Evolutionary conservation across 306 rosid genomes (phyloP), one percentile per base, ranked within the genome.

Genomic region (Quercus alba): DNA sequence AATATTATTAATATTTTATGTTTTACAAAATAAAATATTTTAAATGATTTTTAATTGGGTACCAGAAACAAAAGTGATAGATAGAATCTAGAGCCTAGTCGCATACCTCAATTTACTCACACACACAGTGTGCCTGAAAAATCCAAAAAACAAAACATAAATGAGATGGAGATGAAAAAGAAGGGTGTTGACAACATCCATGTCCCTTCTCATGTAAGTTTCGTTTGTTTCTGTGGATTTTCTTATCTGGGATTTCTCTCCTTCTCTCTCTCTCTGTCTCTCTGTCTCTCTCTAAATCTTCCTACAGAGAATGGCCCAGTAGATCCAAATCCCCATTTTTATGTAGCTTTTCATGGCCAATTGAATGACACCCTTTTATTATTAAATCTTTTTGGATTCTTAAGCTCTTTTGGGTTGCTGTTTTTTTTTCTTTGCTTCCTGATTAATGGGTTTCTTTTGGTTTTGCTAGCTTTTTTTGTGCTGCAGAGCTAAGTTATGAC

Each of bases 271-370:
- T 56, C 41, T 67, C 62, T 85, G 81, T 79, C 74, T 89, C 86
- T 83, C 87, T 79, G 69, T 89, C 86, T 83, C 87, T 87, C 80
- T 80, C 80, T 70, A 75, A 81, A 87, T 90, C 93, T 87, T 81
- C 86, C 79, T 81, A 61, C 86, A 84, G 82, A 86, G 89, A 87
- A 87, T 92, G 93, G 84, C 86, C 88, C 88, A 85, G 86, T 82
- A 84, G 94, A 89, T 88, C 93, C 90, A 83, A 92, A 87, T 81
- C 84, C 82, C 83, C 84, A 69, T 81, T 84, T 88, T 44, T 84
- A 85, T 81, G 81, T 49, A 49, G 54, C 85, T 84, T 84, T 84
- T 80, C 76, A 71, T 76, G 41, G 76, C 13, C 71, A 74, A 74
- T 46, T 38, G 51, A 46, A 20, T 3, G 49, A 49, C 26, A 10